Conservation (phyloP, 163 green algal genomes). For the Scenedesmus sp. region DNA sequence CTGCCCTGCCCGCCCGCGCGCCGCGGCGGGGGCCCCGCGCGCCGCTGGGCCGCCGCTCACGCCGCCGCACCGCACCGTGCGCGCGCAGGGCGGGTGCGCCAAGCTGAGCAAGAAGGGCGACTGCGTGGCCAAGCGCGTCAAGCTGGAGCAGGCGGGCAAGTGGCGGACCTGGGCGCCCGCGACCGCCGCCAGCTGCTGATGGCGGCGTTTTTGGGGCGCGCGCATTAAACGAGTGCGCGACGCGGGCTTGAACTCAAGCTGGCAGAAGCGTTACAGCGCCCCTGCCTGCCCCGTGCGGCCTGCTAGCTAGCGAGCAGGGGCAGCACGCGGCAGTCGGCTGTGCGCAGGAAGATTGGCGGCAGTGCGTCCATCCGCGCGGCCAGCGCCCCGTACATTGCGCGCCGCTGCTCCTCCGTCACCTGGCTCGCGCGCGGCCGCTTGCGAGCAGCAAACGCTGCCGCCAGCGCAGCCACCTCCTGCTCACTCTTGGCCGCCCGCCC, state of each 20-base stretch:
- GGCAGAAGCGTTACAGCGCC: too few species aligned
- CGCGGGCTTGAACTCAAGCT: too few species aligned
- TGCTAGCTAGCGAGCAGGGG: neutral
- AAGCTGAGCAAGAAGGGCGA: constrained; percentile 12
- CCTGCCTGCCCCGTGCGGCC: too few species aligned
- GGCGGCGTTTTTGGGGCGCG: too few species aligned
- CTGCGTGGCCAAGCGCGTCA: neutral
- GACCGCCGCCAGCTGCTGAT: neutral
- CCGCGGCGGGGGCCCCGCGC: too few species aligned
- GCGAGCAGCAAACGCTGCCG: neutral
- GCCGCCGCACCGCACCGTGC: too few species aligned
- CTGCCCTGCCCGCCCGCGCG: too few species aligned
- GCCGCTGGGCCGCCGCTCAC: too few species aligned
- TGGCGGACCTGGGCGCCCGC: constrained; percentile 17
- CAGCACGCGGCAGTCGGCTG: neutral
- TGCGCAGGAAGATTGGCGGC: constrained; percentile 23
- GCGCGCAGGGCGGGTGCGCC: constrained; percentile 1
- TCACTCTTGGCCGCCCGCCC: too few species aligned
- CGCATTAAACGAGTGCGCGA: too few species aligned
- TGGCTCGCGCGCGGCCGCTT: constrained; percentile 13
- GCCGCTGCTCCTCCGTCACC: constrained; percentile 4
- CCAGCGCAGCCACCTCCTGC: constrained; percentile 5
- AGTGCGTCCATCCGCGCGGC: constrained; percentile 24
- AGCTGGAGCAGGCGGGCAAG: constrained; percentile 34
- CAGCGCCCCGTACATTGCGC: constrained; percentile 33